Conservation (phyloP, 1,284 basidiomycete species). For the Moesziomyces antarcticus region DNA sequence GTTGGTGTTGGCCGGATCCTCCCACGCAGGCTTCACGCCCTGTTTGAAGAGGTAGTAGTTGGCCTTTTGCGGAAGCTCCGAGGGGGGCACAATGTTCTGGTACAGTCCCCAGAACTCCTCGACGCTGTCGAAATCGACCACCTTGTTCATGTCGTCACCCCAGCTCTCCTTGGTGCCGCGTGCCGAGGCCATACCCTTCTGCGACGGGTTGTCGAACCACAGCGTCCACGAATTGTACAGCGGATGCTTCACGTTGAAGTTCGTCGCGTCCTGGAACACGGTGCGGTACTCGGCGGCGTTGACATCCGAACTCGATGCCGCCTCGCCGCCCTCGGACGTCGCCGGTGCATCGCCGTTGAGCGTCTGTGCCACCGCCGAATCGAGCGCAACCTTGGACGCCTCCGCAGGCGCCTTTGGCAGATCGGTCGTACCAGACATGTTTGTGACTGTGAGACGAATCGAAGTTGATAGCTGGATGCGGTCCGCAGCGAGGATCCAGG, state of each 20-base stretch:
- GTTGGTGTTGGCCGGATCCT: conserved; percentile 91
- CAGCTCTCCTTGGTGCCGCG: conserved; percentile 64
- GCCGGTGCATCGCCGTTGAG: conserved; percentile 19
- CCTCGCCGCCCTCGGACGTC: conserved; percentile 10
- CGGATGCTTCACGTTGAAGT: conserved; percentile 68
- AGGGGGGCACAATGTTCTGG: conserved; percentile 98
- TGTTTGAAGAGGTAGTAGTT: conserved; percentile 99
- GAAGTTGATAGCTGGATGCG: too few relatives aligned
- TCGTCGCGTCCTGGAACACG: conserved; percentile 63
- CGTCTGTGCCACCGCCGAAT: conserved; percentile 48
- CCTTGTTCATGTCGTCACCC: conserved; percentile 67
- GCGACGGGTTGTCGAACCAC: conserved; percentile 67
- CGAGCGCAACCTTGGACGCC: conserved; percentile 56
- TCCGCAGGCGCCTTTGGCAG: conserved; percentile 53
- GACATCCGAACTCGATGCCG: conserved; percentile 12
- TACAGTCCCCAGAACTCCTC: conserved; percentile 74
- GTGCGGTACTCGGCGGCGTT: conserved; percentile 55
- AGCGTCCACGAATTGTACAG: conserved; percentile 66
- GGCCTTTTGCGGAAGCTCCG: conserved; percentile 89
- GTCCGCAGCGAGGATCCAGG: conserved; percentile 1
- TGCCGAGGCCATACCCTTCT: conserved; percentile 57
- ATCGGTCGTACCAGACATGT: conserved; percentile 39
- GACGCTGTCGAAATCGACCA: conserved; percentile 63
- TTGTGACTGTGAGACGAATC: too few relatives aligned
- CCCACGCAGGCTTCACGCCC: conserved; percentile 86